Evolutionary conservation across 1,284 basidiomycete species (phyloP), one percentile per base, ranked within the genome.

Genomic region (Apiotrichum brassicae): DNA sequence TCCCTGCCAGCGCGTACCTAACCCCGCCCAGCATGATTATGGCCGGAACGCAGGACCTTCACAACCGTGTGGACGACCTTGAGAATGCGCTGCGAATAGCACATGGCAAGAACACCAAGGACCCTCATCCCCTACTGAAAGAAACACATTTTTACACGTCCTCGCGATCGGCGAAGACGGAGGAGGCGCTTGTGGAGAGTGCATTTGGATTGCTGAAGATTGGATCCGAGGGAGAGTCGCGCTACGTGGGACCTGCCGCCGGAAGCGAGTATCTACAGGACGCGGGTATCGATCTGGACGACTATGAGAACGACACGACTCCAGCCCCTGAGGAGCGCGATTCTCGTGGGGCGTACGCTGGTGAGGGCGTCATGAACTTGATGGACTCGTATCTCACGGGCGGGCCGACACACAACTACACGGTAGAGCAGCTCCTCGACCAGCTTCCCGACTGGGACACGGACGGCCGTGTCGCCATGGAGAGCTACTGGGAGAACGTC

Each of bases 401-500:
- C 25, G 46, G 46, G 18, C 20, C 35, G 1, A n/a, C 26, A 9
- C 18, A 28, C 18, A 19, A 14, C 23, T 33, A 18, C 30, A 60
- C 58, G 38, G 25, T 70, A 4, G 61, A 64, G 3, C 38, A 48
- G 25, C 47, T 72, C 9, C 49, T 62, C 39, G 47, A 46, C 19
- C 36, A 60, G 40, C 49, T 74, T 22, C 72, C 72, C 2, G 61
- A 65, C 30, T 72, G 70, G 63, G 66, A 70, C 43, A 66, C 32
- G 3, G 65, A 70, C 47, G 70, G 65, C 6, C 53, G 55, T 38
- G 42, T 38, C 6, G 43, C 69, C 40, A 56, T 64, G 19, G 56
- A 62, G 54, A 64, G 57, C 25, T 74, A 72, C 45, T 72, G 68
- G 67, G 68, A 71, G 40, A 69, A 74, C 49, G 71, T 72, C 22